Percentiles rank a stretch among this genome's conserved stretches.
Conservation (phyloP, 108 stramenopile genomes). For the Skeletonema menzelii region DNA sequence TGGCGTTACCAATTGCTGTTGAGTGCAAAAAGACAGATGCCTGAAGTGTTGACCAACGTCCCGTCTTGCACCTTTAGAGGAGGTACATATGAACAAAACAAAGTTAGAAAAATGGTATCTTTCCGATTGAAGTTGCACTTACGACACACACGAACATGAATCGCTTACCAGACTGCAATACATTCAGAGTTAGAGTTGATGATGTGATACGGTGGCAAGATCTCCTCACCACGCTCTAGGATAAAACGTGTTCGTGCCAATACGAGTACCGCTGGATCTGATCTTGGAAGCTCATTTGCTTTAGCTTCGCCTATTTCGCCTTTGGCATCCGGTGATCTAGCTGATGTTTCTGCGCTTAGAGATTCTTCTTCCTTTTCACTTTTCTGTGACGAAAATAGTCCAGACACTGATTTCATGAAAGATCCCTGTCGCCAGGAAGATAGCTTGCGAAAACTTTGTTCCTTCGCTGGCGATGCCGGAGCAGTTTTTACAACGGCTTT, state of each 20-base stretch:
- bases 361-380: conserved; percentile 10
- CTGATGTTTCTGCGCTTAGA: background rate
- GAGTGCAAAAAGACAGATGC: conserved; percentile 51
- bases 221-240: conserved; percentile 40
- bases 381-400: conserved; percentile 22
- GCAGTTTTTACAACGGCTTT: conserved; percentile 5
- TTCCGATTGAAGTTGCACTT: background rate
- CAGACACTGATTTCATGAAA: conserved; percentile 32
- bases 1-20: conserved; percentile 54
- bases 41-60: conserved; percentile 45
- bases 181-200: conserved; percentile 82
- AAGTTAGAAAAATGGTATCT: background rate
- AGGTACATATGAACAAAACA: background rate
- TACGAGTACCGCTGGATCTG: conserved; percentile 48
- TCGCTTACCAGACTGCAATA: conserved; percentile 75
- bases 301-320: background rate
- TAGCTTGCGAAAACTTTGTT: background rate
- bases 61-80: conserved; percentile 38
- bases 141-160: background rate
- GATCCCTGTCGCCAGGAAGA: conserved; percentile 25
- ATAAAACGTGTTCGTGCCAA: conserved; percentile 54
- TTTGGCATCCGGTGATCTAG: background rate
- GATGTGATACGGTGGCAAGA: conserved; percentile 69
- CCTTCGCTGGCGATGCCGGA: background rate
- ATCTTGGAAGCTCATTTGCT: conserved; percentile 36